Evolutionary conservation across 768 basidiomycete genomes (phyloP), one percentile per base, ranked within the genome.

Genomic region (Suillus alpinus): DNA sequence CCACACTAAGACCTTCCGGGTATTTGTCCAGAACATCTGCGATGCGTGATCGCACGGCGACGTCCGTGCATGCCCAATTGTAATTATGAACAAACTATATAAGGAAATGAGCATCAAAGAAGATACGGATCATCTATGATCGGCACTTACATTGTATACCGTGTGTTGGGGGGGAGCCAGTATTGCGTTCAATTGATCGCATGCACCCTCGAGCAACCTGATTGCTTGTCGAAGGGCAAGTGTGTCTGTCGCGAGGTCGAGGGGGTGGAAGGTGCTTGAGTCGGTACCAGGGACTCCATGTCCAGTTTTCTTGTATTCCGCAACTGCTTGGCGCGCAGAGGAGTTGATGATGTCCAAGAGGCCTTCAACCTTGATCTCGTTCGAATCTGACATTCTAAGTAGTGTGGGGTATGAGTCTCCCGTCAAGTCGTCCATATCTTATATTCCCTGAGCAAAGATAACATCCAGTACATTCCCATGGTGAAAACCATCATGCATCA

Each of bases 81-180:
- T 66, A 73, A 9, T 66, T 51, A 60, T 68, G 49, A 13, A 69
- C 58, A 44, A 47, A 68, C 69, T 58, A 26, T 26, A 26, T 26
- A 0, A 14, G 12, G 1, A 13, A 13, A 31, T 37, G 23, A 36
- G 31, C 5, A 26, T 26, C 20, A 31, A 14, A 14, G 31, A 1
- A 37, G 23, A 16, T 26, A 9, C 1, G 2, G 9, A 9, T 36
- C 13, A n/a, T 20, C n/a, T 18, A 47, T 13, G 6, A 40, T 14
- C 14, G 12, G 1, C 8, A 63, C 69, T 62, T 49, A 70, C 69
- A 16, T 68, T 71, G 14, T 65, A 61, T 18, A 71, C 55, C 6
- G 69, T 71, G 36, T 71, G 67, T 31, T 70, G 69, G 16, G 70
- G 69, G 5, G 70, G 69, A 0, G 69, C 69, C 47, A 71, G 37